These are phyloP conservation scores for Agaricus sinodeliciosus DNA, from an alignment of 768 basidiomycete species.

Conservation along the genomic window DNA sequence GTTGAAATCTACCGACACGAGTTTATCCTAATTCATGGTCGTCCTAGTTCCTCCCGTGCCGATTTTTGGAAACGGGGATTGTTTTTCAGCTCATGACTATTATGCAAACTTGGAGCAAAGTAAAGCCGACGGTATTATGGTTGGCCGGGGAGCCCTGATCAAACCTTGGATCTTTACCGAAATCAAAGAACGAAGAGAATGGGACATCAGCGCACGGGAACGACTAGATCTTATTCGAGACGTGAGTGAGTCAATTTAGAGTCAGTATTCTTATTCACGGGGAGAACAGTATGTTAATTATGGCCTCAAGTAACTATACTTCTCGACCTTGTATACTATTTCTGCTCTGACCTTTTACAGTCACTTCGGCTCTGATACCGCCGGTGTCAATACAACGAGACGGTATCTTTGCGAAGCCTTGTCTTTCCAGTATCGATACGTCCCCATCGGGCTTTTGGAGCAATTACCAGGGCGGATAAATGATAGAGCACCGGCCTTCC, in stretches of 20 bases:
- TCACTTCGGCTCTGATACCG: slow-evolving; percentile 82
- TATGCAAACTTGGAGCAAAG: slow-evolving; percentile 68
- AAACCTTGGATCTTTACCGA: slow-evolving; percentile 98
- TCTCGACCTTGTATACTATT: slow-evolving; percentile 15
- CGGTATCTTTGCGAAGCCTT: slow-evolving; percentile 93
- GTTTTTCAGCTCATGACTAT: slow-evolving; percentile 83
- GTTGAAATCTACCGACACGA: slow-evolving; percentile 19
- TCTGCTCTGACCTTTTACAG: slow-evolving; percentile 24
- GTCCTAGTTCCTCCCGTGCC: slow-evolving; percentile 72
- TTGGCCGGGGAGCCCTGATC: slow-evolving; percentile 90
- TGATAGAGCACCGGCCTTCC: slow-evolving; percentile 84
- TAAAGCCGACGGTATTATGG: slow-evolving; percentile 94
- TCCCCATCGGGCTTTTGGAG: slow-evolving; percentile 91
- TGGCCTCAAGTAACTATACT: slow-evolving; percentile 56
- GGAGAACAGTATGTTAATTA: slow-evolving; percentile 72
- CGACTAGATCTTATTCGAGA: slow-evolving; percentile 72
- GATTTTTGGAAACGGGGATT: slow-evolving; percentile 95
- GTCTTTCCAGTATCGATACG: slow-evolving; percentile 94
- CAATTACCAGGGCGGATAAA: slow-evolving; percentile 75
- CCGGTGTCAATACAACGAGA: slow-evolving; percentile 85
- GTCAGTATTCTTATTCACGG: not conserved
- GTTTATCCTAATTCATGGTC: not conserved
- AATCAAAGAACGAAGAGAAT: slow-evolving; percentile 85
- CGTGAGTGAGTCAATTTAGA: slow-evolving; percentile 32
- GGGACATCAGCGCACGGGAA: slow-evolving; percentile 88